Evolutionary conservation across 306 rosid species (phyloP).

Genomic region (Inga leiocalycina): DNA sequence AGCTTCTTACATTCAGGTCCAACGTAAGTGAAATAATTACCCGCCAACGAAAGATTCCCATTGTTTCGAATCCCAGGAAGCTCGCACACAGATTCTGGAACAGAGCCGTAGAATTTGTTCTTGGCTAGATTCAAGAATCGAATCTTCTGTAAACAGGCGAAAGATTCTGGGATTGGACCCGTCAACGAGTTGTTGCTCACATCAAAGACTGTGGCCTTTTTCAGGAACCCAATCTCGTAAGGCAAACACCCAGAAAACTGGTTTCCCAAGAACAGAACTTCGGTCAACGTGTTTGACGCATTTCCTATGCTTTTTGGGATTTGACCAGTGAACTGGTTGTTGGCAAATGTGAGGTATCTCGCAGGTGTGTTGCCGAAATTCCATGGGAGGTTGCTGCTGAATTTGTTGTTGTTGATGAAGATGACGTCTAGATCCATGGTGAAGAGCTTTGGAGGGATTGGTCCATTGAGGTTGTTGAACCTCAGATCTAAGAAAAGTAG

Average conservation of each 20-base stretch:
- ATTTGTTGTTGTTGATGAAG: constrained; percentile 68
- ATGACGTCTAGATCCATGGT: constrained; percentile 41
- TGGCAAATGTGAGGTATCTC: constrained; percentile 63
- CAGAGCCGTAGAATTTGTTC: constrained; percentile 50
- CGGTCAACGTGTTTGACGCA: constrained; percentile 38
- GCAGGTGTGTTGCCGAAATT: constrained; percentile 58
- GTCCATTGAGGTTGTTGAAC: constrained; percentile 42
- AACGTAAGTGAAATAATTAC: constrained; percentile 58
- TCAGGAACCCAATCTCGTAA: constrained; percentile 53
- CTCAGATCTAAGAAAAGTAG: constrained; percentile 73
- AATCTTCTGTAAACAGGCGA: constrained; percentile 51
- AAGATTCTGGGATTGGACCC: constrained; percentile 71
- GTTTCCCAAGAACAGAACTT: constrained; percentile 66
- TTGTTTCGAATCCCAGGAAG: constrained; percentile 39
- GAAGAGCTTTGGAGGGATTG: constrained; percentile 47
- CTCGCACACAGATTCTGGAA: constrained; percentile 64
- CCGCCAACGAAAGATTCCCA: constrained; percentile 36
- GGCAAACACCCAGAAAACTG: constrained; percentile 58
- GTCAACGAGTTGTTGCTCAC: constrained; percentile 44
- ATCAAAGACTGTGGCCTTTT: constrained; percentile 50
- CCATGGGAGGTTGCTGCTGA: constrained; percentile 36
- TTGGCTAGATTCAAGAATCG: constrained; percentile 39
- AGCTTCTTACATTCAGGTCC: constrained; percentile 64
- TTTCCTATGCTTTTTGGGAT: constrained; percentile 62
- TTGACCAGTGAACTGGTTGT: constrained; percentile 56